Evolutionary conservation across 805 yeast genomes (phyloP).

Genomic region (Candida caryicola): DNA sequence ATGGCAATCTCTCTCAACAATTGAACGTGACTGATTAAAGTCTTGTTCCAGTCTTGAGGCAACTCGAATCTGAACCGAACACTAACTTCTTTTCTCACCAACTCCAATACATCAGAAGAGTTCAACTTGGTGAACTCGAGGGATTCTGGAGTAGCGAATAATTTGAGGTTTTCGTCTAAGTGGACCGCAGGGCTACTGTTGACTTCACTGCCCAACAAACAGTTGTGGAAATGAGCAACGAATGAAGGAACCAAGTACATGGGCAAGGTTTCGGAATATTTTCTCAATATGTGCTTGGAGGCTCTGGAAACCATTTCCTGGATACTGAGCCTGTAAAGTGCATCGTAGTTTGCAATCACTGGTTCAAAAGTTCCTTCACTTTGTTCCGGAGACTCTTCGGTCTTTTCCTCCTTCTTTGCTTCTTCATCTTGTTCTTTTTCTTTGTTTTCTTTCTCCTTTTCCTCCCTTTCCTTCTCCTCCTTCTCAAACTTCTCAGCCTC

Average conservation of each 20-base stretch:
- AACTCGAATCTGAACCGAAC: conserved; percentile 63
- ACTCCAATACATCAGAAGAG: conserved; percentile 41
- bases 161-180: conserved; percentile 39
- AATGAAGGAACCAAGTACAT: conserved; percentile 53
- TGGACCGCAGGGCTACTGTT: conserved; percentile 39
- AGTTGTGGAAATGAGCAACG: conserved; percentile 69
- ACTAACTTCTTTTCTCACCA: conserved; percentile 52
- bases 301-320: conserved; percentile 81
- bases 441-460: conserved; percentile 22
- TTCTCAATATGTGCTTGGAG: conserved; percentile 68
- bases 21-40: conserved; percentile 37
- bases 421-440: conserved; percentile 22
- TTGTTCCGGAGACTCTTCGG: conserved; percentile 21
- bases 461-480: conserved; percentile 20
- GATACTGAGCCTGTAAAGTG: conserved; percentile 47
- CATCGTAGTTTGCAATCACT: conserved; percentile 38
- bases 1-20: conserved; percentile 68
- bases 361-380: conserved; percentile 43
- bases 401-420: conserved; percentile 28
- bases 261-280: conserved; percentile 46
- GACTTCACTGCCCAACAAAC: conserved; percentile 54
- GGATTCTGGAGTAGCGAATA: conserved; percentile 42
- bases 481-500: conserved; percentile 24
- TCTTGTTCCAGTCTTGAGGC: conserved; percentile 45
- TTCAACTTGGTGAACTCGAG: conserved; percentile 46